These are phyloP conservation scores for Udeniomyces megalosporus DNA, from an alignment of 768 basidiomycete species.

Conservation along the genomic window DNA sequence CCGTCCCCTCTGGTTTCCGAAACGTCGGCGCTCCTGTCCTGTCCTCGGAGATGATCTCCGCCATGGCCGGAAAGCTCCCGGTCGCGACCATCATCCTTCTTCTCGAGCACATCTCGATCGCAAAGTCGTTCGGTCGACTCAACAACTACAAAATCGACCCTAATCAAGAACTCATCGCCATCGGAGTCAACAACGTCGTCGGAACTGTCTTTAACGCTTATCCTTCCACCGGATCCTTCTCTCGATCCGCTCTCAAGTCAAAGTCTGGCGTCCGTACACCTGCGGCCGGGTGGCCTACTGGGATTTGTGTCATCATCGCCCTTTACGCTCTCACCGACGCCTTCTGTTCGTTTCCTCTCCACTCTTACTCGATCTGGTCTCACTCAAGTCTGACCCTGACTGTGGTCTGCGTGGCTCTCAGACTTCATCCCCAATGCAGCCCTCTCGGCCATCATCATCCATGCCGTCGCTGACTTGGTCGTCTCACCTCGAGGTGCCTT, in stretches of 20 bases:
- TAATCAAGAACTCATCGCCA: slow-evolving; percentile 66
- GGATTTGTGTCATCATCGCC: slow-evolving; percentile 77
- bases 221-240: slow-evolving; percentile 96
- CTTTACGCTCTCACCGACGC: slow-evolving; percentile 83
- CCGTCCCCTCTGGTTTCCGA: slow-evolving; percentile 54
- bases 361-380: not conserved
- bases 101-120: slow-evolving; percentile 90
- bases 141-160: slow-evolving; percentile 67
- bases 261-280: slow-evolving; percentile 98
- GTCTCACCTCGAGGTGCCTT: slow-evolving; percentile 67
- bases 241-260: slow-evolving; percentile 86
- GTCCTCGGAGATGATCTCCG: slow-evolving; percentile 40
- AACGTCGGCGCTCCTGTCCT: slow-evolving; percentile 39
- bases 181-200: slow-evolving; percentile 54
- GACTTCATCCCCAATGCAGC: slow-evolving; percentile 11
- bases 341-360: slow-evolving; percentile 54
- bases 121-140: slow-evolving; percentile 58
- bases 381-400: not conserved
- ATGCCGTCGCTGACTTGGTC: slow-evolving; percentile 44
- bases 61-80: slow-evolving; percentile 59
- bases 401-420: not conserved
- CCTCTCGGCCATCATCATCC: slow-evolving; percentile 16
- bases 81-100: slow-evolving; percentile 41
- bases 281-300: slow-evolving; percentile 66
- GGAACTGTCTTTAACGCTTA: slow-evolving; percentile 83